Base-by-base conservation (phyloP, 352 stramenopile genomes). In the Globisporangium nagaii region DNA sequence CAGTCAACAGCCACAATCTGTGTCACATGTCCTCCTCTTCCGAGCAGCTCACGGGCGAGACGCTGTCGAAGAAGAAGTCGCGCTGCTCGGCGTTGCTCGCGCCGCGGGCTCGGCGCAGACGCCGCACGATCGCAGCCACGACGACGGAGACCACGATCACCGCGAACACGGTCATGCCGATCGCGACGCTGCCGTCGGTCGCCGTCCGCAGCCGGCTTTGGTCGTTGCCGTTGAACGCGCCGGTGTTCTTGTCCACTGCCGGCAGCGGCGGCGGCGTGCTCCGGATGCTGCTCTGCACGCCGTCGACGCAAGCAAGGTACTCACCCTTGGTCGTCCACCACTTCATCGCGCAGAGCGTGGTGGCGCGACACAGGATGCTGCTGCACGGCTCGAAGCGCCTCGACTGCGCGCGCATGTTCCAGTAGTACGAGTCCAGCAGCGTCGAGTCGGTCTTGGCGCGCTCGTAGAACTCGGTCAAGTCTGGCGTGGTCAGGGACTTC, bases 321-420 rank as follows among this genome's bases (percentile, higher is more conserved):
- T 93, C 71, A 10, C 53, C 60, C 43, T 75, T 71, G 1, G 79
- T 90, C 17, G 75, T 74, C 79, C 81, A 93, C 83, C 83, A 93
- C 46, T 84, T 82, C 11, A 90, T 49, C 1, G 79, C 80, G 39
- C 83, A 93, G 28, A 87, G 55, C 46, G 73, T 79, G 25, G 75
- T 45, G 4, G 76, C 76, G 44, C 78, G 75, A 35, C 80, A 93
- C 0, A 60, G 19, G 24, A 69, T 66, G 9, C 50, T 47, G 6
- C 60, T 30, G 42, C 84, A 95, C 6, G 65, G 74, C 24, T 53
- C 19, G 31, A 71, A 53, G 13, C 71, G 72, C 35, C 62, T 61
- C 10, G 80, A 88, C 53, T 75, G 68, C 13, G 79, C 84, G 56
- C 86, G 84, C 70, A 85, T 91, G 65, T 94, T 87, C 61, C 65